Evolutionary conservation across 495 filamentous ascomycete genomes (phyloP).

Genomic region (Penicillium paradoxum): DNA sequence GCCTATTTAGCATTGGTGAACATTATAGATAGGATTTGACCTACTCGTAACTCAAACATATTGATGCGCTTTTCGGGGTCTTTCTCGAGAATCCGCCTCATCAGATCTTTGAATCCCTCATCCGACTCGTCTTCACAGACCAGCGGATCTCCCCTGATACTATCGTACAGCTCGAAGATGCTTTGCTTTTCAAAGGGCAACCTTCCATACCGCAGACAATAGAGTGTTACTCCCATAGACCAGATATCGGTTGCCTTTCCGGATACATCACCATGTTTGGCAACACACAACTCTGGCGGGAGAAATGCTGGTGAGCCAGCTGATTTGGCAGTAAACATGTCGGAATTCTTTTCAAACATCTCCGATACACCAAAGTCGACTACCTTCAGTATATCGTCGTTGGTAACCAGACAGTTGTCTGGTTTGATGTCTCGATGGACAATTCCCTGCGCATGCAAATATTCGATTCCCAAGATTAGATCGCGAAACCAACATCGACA

Average conservation of each 20-base stretch:
- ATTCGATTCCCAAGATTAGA: slow-evolving; percentile 93
- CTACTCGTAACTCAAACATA: slow-evolving; percentile 76
- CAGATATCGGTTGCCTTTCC: slow-evolving; percentile 92
- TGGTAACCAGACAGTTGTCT: slow-evolving; percentile 87
- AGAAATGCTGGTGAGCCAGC: slow-evolving; percentile 95
- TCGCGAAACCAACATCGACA: slow-evolving; percentile 94
- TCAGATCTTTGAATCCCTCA: slow-evolving; percentile 61
- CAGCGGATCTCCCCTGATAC: slow-evolving; percentile 65
- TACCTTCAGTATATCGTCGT: slow-evolving; percentile 89
- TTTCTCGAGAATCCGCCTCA: slow-evolving; percentile 66
- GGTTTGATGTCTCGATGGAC: slow-evolving; percentile 98
- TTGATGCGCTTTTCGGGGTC: slow-evolving; percentile 72
- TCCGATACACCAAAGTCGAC: slow-evolving; percentile 98
- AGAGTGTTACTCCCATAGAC: slow-evolving; percentile 97
- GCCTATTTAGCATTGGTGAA: slow-evolving; percentile 4
- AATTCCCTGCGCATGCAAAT: slow-evolving; percentile 90
- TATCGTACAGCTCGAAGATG: slow-evolving; percentile 82
- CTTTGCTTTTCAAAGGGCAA: slow-evolving; percentile 77
- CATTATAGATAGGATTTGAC: slow-evolving; percentile 15
- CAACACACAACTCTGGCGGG: slow-evolving; percentile 86
- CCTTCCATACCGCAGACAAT: slow-evolving; percentile 82
- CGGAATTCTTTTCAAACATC: slow-evolving; percentile 86
- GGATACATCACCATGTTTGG: slow-evolving; percentile 80
- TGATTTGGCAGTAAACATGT: slow-evolving; percentile 91
- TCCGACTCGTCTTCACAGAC: slow-evolving; percentile 45